phyloP scores from a whole-genome alignment of 2,329 filamentous ascomycete species.

The Trichoderma koningiopsis region DNA sequence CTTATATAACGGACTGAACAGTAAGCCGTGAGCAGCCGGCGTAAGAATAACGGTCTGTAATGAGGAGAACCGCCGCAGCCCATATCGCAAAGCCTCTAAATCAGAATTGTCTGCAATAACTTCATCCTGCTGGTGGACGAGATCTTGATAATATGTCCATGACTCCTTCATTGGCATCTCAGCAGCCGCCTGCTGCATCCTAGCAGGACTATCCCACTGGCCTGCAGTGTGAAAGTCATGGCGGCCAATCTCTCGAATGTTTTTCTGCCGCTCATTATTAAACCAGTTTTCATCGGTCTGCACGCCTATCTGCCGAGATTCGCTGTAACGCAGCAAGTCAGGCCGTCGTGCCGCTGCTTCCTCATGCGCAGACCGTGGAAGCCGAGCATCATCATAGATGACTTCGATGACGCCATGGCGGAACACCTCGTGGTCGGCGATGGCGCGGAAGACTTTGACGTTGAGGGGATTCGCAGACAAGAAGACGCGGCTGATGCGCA shows the following conservation, averaged over 20 bases:
- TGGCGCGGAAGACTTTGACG: constrained; percentile 19
- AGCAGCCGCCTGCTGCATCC: not conserved
- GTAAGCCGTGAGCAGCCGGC: constrained; percentile 42
- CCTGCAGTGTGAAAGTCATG: not conserved
- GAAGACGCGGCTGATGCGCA: constrained; percentile 28
- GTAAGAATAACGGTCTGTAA: constrained; percentile 44
- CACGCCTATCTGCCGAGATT: not conserved
- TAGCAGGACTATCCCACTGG: not conserved
- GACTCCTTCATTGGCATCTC: constrained; percentile 13
- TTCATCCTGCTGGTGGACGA: constrained; percentile 39
- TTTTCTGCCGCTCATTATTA: not conserved
- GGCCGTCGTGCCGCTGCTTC: not conserved
- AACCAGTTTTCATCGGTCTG: not conserved
- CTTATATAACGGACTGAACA: constrained; percentile 42
- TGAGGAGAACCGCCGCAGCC: constrained; percentile 39
- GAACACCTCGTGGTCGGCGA: constrained; percentile 3
- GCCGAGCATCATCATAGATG: constrained; percentile 4
- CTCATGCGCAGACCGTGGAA: not conserved
- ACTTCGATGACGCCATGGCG: not conserved
- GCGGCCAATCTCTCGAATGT: not conserved
- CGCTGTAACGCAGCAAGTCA: not conserved
- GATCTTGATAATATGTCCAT: constrained; percentile 37
- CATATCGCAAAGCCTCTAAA: constrained; percentile 37
- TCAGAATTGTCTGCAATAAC: constrained; percentile 37
- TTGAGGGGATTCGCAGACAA: constrained; percentile 29